Percentiles rank a stretch among this genome's conserved stretches.
Evolutionary conservation across 352 stramenopile species (phyloP).

Genomic region (Pythium sukuiense): DNA sequence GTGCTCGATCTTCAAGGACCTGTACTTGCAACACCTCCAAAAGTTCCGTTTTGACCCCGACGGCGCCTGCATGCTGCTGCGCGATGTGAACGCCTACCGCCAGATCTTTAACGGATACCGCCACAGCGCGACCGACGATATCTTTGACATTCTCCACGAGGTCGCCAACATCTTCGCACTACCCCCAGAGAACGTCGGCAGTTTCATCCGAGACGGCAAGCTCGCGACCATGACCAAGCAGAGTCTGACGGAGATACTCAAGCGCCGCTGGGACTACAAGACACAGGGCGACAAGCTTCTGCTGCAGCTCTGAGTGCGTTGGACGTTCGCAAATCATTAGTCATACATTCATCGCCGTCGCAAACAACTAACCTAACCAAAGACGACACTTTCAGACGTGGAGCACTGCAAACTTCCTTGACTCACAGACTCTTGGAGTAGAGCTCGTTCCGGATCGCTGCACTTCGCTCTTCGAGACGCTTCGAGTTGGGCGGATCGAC

Average conservation of each 20-base stretch:
- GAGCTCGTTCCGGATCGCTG: slow-evolving; percentile 76
- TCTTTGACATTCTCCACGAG: slow-evolving; percentile 79
- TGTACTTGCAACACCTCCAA: slow-evolving; percentile 73
- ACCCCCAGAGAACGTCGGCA: slow-evolving; percentile 68
- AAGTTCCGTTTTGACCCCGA: slow-evolving; percentile 83
- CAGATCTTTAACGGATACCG: slow-evolving; percentile 57
- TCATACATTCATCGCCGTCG: neutral
- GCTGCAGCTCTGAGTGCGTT: slow-evolving; percentile 33
- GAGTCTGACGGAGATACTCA: slow-evolving; percentile 63
- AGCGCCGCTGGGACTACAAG: slow-evolving; percentile 85
- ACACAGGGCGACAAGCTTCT: slow-evolving; percentile 71
- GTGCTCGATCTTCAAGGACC: slow-evolving; percentile 61
- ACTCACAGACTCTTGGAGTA: slow-evolving; percentile 83
- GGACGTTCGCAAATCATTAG: neutral
- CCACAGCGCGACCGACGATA: slow-evolving; percentile 51
- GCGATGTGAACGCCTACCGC: slow-evolving; percentile 73
- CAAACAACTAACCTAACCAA: neutral
- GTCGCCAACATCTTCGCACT: slow-evolving; percentile 84
- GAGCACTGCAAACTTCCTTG: too few relatives aligned
- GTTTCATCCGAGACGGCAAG: slow-evolving; percentile 76
- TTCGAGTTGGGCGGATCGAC: slow-evolving; percentile 86
- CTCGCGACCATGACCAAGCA: slow-evolving; percentile 62
- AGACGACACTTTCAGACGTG: neutral
- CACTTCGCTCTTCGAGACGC: slow-evolving; percentile 81
- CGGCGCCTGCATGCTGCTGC: slow-evolving; percentile 78